phyloP scores from a whole-genome alignment of 306 rosid genomes.

The Vigna mungo region DNA sequence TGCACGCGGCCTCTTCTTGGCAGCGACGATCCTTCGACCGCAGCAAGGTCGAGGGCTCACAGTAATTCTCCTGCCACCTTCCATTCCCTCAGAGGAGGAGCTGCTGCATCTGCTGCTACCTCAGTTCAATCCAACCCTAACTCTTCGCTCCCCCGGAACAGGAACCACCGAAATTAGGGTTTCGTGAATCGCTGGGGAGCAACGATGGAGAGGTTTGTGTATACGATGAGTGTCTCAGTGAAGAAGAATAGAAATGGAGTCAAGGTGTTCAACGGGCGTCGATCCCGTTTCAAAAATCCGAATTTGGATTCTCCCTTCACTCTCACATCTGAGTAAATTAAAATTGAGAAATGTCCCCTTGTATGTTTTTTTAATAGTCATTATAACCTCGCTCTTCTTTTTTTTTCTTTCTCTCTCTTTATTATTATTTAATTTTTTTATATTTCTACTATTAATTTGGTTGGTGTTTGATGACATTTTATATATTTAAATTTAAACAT shows the following conservation, averaged over 20 bases:
- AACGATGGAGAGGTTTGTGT: neutral
- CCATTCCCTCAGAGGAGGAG: slow-evolving; percentile 43
- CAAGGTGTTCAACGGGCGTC: slow-evolving; percentile 32
- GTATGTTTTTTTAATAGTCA: too few relatives aligned
- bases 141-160: neutral
- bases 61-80: slow-evolving; percentile 64
- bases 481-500: neutral
- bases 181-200: neutral
- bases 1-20: slow-evolving; percentile 60
- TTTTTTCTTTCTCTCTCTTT: too few relatives aligned
- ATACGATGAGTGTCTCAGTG: neutral
- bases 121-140: slow-evolving; percentile 17
- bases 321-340: neutral
- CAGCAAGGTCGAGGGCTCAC: slow-evolving; percentile 70
- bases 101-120: slow-evolving; percentile 1
- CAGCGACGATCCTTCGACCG: slow-evolving; percentile 62
- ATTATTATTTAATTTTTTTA: too few relatives aligned
- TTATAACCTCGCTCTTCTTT: neutral
- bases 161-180: slow-evolving; percentile 40
- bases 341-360: neutral
- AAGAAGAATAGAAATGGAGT: neutral
- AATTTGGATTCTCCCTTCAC: neutral
- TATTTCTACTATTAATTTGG: neutral
- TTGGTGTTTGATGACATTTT: neutral
- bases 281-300: slow-evolving; percentile 45